A percentile compares a stretch with the other conserved stretches of the same genome.
Conservation (phyloP, 371 early-diverging fungal genomes). For the Mucor circinelloides region DNA sequence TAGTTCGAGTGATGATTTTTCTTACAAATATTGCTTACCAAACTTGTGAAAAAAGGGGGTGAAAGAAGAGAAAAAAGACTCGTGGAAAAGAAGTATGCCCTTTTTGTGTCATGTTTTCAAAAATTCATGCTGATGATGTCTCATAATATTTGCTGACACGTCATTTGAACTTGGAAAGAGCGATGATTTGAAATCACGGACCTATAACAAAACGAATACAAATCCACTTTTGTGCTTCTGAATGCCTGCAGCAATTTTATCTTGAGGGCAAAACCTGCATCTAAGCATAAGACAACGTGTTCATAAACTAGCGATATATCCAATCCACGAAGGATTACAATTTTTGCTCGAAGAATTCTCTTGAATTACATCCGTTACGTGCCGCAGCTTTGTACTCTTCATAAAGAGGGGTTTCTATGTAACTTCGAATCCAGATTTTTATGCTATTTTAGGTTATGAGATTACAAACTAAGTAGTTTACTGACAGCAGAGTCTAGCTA, state of each 20-base stretch:
- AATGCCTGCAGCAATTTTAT: neutral
- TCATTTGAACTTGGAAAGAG: conserved; percentile 10
- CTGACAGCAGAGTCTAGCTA: neutral
- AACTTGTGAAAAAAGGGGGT: neutral
- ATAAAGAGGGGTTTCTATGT: neutral
- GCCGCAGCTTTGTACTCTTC: neutral
- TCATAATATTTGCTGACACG: conserved; percentile 10
- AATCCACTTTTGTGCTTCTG: neutral
- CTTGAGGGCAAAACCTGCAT: neutral
- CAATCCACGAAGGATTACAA: neutral
- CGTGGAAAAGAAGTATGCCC: neutral
- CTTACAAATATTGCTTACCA: neutral
- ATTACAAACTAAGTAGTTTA: neutral
- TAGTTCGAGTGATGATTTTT: neutral
- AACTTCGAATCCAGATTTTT: neutral
- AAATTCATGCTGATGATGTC: conserved; percentile 16
- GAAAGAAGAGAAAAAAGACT: conserved; percentile 4
- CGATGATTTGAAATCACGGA: neutral
- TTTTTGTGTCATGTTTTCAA: neutral
- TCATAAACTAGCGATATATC: too few relatives aligned
- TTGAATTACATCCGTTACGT: neutral
- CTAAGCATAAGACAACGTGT: neutral
- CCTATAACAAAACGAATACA: neutral
- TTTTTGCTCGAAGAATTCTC: neutral
- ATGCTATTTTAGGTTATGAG: neutral